Conservation (phyloP, 2,329 filamentous ascomycete species). For the Lasiodiplodia gonubiensis region DNA sequence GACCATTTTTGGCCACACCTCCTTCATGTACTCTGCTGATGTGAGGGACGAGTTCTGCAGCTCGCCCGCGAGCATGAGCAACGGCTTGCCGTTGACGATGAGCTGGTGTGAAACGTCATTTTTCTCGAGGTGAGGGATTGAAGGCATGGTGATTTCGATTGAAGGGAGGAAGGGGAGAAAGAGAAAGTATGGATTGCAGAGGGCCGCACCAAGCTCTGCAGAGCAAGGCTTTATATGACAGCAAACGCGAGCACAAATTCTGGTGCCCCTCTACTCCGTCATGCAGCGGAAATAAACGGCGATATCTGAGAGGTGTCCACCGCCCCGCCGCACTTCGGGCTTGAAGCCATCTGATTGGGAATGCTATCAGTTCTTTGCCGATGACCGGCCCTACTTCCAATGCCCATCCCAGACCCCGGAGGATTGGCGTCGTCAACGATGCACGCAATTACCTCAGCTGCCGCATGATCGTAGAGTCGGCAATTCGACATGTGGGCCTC, state of each 20-base stretch:
- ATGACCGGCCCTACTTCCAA: background rate
- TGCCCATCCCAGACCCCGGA: constrained; percentile 1
- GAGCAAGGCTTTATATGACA: background rate
- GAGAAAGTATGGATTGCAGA: background rate
- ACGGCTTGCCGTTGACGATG: constrained; percentile 52
- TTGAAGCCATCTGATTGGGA: background rate
- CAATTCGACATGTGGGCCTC: background rate
- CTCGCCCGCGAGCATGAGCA: constrained; percentile 53
- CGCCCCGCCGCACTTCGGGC: background rate
- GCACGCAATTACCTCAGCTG: background rate
- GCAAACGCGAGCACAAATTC: background rate
- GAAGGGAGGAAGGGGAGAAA: constrained; percentile 24
- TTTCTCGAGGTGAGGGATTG: constrained; percentile 36
- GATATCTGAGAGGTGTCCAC: constrained; percentile 13
- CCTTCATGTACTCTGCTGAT: constrained; percentile 53
- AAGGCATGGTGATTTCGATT: background rate
- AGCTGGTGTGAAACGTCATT: constrained; percentile 45
- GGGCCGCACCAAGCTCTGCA: background rate
- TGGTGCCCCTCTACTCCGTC: background rate
- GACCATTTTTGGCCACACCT: constrained; percentile 51
- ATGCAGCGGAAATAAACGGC: constrained; percentile 30
- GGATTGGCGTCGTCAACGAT: background rate
- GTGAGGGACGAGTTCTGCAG: constrained; percentile 56
- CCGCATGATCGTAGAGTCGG: background rate
- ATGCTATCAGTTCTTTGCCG: no score